phyloP scores from a whole-genome alignment of 73 alveolate genomes.

The Paramecium tetraurelia region DNA sequence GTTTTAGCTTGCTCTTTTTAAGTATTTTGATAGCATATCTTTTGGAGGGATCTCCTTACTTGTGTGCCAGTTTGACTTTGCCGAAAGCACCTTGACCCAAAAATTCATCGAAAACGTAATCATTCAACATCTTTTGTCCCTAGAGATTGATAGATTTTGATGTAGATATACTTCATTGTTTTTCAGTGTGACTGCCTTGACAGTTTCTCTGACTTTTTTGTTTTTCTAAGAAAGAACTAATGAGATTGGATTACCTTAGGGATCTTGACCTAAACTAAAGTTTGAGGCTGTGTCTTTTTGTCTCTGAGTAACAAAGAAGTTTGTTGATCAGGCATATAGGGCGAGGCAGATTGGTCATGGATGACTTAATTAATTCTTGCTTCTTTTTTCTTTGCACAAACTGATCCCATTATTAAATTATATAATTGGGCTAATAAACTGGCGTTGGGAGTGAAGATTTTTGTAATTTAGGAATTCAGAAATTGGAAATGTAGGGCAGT shows the following conservation, averaged over 20 bases:
- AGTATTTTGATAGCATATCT: conserved; percentile 56
- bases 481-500: neutral
- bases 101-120: conserved; percentile 57
- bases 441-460: neutral
- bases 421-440: neutral
- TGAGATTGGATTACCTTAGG: neutral
- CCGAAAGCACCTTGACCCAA: conserved; percentile 62
- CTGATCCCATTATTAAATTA: conserved; percentile 27
- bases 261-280: neutral
- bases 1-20: conserved; percentile 35
- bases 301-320: neutral
- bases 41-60: neutral
- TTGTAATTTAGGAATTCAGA: neutral
- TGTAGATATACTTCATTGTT: neutral
- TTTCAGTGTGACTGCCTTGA: conserved; percentile 28
- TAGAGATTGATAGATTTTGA: neutral
- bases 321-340: neutral
- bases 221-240: neutral
- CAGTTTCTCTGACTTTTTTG: conserved; percentile 30
- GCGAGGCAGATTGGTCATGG: neutral
- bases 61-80: conserved; percentile 58
- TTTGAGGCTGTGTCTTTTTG: neutral
- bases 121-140: conserved; percentile 59
- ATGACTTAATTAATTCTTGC: neutral
- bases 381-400: conserved; percentile 33